These are phyloP conservation scores for Aspergillus awamori DNA, from an alignment of 2,329 filamentous ascomycete species.

Conservation along the genomic window DNA sequence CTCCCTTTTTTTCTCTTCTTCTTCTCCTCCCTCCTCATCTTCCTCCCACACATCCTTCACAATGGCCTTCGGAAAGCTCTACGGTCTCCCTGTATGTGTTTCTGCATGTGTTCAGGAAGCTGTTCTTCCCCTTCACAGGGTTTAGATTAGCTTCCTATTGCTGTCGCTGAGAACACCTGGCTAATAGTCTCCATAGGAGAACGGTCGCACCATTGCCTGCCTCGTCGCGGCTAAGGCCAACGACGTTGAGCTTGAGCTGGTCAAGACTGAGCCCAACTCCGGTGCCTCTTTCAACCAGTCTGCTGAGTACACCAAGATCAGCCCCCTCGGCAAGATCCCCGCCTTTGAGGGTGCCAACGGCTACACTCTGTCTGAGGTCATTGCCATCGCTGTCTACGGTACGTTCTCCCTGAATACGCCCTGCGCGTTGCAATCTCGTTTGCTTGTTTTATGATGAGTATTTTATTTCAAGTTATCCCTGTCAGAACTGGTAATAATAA, in stretches of 20 bases:
- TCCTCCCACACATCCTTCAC: slow-evolving; percentile 47
- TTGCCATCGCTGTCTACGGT: slow-evolving; percentile 98
- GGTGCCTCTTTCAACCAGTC: slow-evolving; percentile 66
- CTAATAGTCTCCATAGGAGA: slow-evolving; percentile 62
- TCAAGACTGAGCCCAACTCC: slow-evolving; percentile 58
- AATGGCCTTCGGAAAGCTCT: slow-evolving; percentile 98
- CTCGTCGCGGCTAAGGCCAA: slow-evolving; percentile 97
- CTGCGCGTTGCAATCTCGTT: slow-evolving; percentile 18
- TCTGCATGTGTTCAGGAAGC: background rate
- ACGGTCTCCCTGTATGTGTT: slow-evolving; percentile 73
- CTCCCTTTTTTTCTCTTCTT: slow-evolving; percentile 21
- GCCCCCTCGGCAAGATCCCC: slow-evolving; percentile 87
- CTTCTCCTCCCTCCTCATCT: slow-evolving; percentile 22
- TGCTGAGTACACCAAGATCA: slow-evolving; percentile 80
- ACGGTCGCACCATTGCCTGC: slow-evolving; percentile 86
- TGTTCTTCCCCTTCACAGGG: slow-evolving; percentile 10
- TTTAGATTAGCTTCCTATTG: slow-evolving; percentile 15
- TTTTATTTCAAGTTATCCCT: slow-evolving; percentile 91
- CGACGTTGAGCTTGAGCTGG: slow-evolving; percentile 85
- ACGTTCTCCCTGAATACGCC: slow-evolving; percentile 54
- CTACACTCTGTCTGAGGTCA: slow-evolving; percentile 83
- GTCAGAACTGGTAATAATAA: slow-evolving; percentile 69
- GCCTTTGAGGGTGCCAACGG: slow-evolving; percentile 92
- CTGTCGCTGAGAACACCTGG: slow-evolving; percentile 14
- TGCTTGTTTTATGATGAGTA: slow-evolving; percentile 65